Percentiles rank a stretch among this genome's conserved stretches.
These are phyloP conservation scores for Diaporthe vaccinii DNA, from an alignment of 2,329 filamentous ascomycete species.

Conservation along the genomic window DNA sequence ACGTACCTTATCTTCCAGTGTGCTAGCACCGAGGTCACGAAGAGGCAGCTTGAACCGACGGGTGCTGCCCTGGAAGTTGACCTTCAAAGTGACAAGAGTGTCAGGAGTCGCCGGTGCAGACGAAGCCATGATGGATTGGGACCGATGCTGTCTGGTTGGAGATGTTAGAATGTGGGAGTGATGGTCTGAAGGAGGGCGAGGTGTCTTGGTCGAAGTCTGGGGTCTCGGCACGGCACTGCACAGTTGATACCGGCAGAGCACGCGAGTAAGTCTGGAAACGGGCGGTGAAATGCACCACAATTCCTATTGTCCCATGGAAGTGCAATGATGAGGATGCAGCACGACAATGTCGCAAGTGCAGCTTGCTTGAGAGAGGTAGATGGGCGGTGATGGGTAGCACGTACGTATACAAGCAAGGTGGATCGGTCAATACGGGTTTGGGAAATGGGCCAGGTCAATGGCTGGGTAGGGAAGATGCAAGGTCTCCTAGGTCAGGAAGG, in stretches of 20 bases:
- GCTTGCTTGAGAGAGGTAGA: background rate
- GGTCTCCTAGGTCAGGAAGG: slow-evolving; percentile 17
- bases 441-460: slow-evolving; percentile 6
- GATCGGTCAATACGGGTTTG: background rate
- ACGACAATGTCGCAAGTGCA: background rate
- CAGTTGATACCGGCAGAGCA: background rate
- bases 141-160: slow-evolving; percentile 13
- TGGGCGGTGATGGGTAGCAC: slow-evolving; percentile 6
- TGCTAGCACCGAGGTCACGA: slow-evolving; percentile 80
- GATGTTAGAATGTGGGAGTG: slow-evolving; percentile 4
- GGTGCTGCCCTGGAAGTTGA: slow-evolving; percentile 80
- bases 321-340: background rate
- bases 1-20: slow-evolving; percentile 88
- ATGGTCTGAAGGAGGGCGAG: background rate
- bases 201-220: background rate
- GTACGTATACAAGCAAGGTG: slow-evolving; percentile 3
- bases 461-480: background rate
- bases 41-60: slow-evolving; percentile 92
- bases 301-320: background rate
- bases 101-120: slow-evolving; percentile 63
- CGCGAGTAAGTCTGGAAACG: slow-evolving; percentile 26
- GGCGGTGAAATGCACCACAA: slow-evolving; percentile 1
- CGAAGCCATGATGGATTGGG: slow-evolving; percentile 52
- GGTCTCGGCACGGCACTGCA: slow-evolving; percentile 9
- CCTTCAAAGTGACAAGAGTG: slow-evolving; percentile 87